phyloP scores from a whole-genome alignment of 2,329 filamentous ascomycete species.

The Sporothrix curviconia region DNA sequence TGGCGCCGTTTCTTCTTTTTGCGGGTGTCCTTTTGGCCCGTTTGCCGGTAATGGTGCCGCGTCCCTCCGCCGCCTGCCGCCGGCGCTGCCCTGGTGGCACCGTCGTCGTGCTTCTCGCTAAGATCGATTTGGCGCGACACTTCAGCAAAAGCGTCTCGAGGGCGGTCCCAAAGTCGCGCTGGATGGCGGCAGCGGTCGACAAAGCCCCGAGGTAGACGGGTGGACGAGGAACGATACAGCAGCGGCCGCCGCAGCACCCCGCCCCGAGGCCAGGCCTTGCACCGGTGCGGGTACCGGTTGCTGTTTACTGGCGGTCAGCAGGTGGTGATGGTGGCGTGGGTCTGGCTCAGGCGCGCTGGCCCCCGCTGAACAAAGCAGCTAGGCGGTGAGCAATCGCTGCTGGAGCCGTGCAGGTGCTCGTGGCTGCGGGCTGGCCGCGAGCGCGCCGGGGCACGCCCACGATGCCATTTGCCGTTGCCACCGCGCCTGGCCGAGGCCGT shows the following conservation, averaged over 20 bases:
- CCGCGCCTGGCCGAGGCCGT: background rate
- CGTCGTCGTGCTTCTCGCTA: constrained; percentile 51
- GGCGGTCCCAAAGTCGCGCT: constrained; percentile 64
- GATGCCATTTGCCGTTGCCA: background rate
- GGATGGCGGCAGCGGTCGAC: constrained; percentile 35
- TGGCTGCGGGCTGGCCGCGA: constrained; percentile 5
- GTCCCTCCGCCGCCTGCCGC: no score
- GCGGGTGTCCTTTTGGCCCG: background rate
- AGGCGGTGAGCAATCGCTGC: constrained; percentile 4
- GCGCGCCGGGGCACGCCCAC: background rate
- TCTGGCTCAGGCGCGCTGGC: constrained; percentile 9
- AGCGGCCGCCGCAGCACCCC: constrained; percentile 12
- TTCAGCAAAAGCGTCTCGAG: constrained; percentile 81
- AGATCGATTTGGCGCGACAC: constrained; percentile 74
- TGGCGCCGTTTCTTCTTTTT: background rate
- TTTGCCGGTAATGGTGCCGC: background rate
- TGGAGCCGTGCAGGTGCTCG: constrained; percentile 8
- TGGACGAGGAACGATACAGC: constrained; percentile 10
- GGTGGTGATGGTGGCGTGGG: constrained; percentile 21
- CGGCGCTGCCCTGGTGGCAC: constrained; percentile 38
- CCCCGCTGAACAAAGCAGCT: constrained; percentile 20
- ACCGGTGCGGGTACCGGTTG: background rate
- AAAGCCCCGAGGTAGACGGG: constrained; percentile 10
- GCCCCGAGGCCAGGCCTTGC: constrained; percentile 5
- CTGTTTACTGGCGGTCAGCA: constrained; percentile 12